Evolutionary conservation across 2,329 filamentous ascomycete species (phyloP), one percentile per base, ranked within the genome.

Genomic region (Aspergillus sp.): DNA sequence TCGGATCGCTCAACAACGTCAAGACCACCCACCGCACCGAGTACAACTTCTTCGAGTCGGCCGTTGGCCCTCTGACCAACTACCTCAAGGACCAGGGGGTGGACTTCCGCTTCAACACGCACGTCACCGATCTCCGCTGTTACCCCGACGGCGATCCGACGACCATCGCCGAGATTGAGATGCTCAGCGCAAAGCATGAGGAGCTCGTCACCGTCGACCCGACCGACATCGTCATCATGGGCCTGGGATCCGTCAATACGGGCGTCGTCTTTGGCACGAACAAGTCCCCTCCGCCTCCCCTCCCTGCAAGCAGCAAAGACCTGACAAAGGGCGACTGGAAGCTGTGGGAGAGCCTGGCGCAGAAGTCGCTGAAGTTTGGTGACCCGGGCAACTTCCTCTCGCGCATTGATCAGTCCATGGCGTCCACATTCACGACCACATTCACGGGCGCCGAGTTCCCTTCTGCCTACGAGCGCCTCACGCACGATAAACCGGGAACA

Each of bases 381-480:
- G 70, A 73, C 52, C 75, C 77, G 0, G 62, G 69, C 8, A 74
- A 71, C 23, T 79, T 79, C 65, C 68, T 71, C 47, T 66, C 61
- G 0, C 68, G 74, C 52, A 69, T 72, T 19, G 59, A 70, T 9
- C 69, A 77, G 59, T 73, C 72, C 11, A 73, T 73, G 43, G 76
- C 77, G 72, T 70, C 76, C 55, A 77, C 76, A 0, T 79, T 79
- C 47, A 78, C 78, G 0, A 72, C 77, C 13, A 80, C 77, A 2
- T 68, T 79, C 22, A 69, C 72, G 46, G 62, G 67, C 46, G 62
- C 69, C 9, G 63, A 68, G 15, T 72, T 79, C 57, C 67, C 74
- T 13, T 53, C 67, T 1, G 58, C 64, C 9, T 66, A 63, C 50
- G 54, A 60, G 2, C 64, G 69, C 6, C 68, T 72, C 64, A 73